Evolutionary conservation across 768 basidiomycete species (phyloP), one percentile per base, ranked within the genome.

Genomic region (Paxillus involutus): DNA sequence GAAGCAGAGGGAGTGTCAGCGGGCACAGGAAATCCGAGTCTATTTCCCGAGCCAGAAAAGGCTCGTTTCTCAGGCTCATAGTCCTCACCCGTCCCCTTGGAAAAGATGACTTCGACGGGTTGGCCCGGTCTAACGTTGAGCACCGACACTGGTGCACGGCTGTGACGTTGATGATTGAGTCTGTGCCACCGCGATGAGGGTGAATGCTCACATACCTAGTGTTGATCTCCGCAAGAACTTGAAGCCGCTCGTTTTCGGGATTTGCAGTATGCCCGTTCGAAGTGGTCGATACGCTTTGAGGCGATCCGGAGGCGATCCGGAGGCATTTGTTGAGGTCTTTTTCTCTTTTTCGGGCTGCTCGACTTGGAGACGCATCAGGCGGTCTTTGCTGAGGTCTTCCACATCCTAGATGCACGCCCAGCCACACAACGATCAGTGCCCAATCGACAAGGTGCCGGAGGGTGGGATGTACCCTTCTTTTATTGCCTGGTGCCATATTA

Each of bases 281-380:
- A 69, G 73, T 99, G 96, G 67, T 98, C 97, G 62, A 98, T 82
- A 24, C 94, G 88, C 74, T 98, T 98, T 37, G 85, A 69, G 42
- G 87, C 80, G 59, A 95, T 83, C 21, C 93, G 86, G 45, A 96
- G 79, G 19, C 89, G 82, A n/a, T n/a, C n/a, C n/a, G n/a, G n/a
- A n/a, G n/a, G n/a, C n/a, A n/a, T 63, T 94, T 90, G 53, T 79
- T 80, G 59, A 91, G 77, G 60, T 94, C 90, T 84, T 88, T 80
- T 94, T 96, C 75, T 98, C 95, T 75, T 96, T 97, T 75, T 97
- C 97, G 43, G 98, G 80, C 66, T 98, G 94, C 60, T 93, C 87
- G 36, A 97, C 94, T 70, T 97, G 94, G 60, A 97, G 83, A 30
- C 81, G 83, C 70, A 98, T 88, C 57, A 98, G 82, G 44, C 84